phyloP scores from a whole-genome alignment of 257 asterid species.

The Coffea canephora region DNA sequence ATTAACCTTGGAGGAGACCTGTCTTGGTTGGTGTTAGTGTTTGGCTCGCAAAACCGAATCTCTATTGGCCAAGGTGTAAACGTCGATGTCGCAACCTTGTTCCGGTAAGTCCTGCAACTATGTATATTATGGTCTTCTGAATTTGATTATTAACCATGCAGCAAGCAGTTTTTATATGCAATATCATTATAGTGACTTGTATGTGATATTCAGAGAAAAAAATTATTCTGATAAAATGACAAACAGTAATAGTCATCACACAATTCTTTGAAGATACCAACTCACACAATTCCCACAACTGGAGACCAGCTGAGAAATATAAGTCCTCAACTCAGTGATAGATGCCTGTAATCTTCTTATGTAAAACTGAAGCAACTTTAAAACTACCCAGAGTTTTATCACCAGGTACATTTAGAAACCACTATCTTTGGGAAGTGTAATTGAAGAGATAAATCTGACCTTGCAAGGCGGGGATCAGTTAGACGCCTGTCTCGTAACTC shows the following conservation, averaged over 20 bases:
- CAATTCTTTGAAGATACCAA: not conserved
- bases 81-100: conserved; percentile 68
- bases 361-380: not conserved
- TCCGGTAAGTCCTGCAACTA: conserved; percentile 73
- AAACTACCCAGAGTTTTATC: conserved; percentile 4
- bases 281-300: not conserved
- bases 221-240: not conserved
- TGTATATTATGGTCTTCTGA: not conserved
- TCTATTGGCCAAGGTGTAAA: conserved; percentile 92
- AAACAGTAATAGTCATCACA: not conserved
- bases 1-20: conserved; percentile 87
- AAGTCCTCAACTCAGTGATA: not conserved
- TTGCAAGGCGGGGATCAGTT: conserved; percentile 91
- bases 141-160: not conserved
- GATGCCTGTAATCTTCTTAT: not conserved
- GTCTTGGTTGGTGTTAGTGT: conserved; percentile 58
- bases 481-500: conserved; percentile 82
- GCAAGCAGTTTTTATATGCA: not conserved
- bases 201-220: not conserved
- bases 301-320: not conserved
- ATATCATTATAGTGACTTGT: not conserved
- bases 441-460: conserved; percentile 39
- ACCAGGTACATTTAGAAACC: conserved; percentile 16
- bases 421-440: conserved; percentile 10
- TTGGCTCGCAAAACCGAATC: conserved; percentile 77